These are phyloP conservation scores for Rubus parviflorus DNA, from an alignment of 306 rosid genomes.

Conservation along the genomic window DNA sequence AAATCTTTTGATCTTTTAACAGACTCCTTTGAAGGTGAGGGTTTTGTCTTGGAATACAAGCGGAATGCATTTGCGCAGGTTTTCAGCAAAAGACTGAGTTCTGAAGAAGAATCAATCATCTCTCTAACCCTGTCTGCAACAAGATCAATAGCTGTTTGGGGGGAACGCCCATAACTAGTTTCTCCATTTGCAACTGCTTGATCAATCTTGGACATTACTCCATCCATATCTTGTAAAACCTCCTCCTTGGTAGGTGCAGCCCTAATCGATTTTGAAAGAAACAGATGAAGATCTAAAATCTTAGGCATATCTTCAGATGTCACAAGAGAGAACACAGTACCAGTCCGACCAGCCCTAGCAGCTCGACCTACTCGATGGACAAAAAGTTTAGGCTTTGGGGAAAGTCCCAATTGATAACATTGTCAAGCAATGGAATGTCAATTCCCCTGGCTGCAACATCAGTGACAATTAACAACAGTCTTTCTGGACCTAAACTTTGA, in stretches of 20 bases:
- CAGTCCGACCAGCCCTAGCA: slow-evolving; percentile 94
- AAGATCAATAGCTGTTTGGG: slow-evolving; percentile 81
- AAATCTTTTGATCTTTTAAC: slow-evolving; percentile 77
- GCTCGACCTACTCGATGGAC: slow-evolving; percentile 95
- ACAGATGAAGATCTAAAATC: slow-evolving; percentile 89
- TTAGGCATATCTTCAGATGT: slow-evolving; percentile 85
- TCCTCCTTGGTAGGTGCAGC: slow-evolving; percentile 91
- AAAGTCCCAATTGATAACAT: slow-evolving; percentile 96
- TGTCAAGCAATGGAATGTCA: slow-evolving; percentile 95
- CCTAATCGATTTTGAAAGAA: slow-evolving; percentile 75
- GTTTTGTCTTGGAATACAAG: slow-evolving; percentile 80
- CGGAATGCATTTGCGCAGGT: slow-evolving; percentile 80
- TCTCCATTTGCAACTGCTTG: slow-evolving; percentile 70
- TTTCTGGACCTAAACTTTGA: slow-evolving; percentile 79
- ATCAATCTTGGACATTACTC: slow-evolving; percentile 64
- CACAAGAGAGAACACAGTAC: slow-evolving; percentile 83
- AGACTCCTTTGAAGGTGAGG: slow-evolving; percentile 85
- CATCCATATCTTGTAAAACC: slow-evolving; percentile 69
- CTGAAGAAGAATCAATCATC: slow-evolving; percentile 73
- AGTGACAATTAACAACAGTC: slow-evolving; percentile 87
- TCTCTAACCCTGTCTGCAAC: slow-evolving; percentile 84
- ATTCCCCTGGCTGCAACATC: slow-evolving; percentile 95
- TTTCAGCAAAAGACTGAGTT: slow-evolving; percentile 50
- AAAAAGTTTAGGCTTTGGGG: slow-evolving; percentile 85
- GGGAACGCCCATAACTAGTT: slow-evolving; percentile 89